These are phyloP conservation scores for Colletotrichum tofieldiae DNA, from an alignment of 2,329 filamentous ascomycete species.

Conservation along the genomic window DNA sequence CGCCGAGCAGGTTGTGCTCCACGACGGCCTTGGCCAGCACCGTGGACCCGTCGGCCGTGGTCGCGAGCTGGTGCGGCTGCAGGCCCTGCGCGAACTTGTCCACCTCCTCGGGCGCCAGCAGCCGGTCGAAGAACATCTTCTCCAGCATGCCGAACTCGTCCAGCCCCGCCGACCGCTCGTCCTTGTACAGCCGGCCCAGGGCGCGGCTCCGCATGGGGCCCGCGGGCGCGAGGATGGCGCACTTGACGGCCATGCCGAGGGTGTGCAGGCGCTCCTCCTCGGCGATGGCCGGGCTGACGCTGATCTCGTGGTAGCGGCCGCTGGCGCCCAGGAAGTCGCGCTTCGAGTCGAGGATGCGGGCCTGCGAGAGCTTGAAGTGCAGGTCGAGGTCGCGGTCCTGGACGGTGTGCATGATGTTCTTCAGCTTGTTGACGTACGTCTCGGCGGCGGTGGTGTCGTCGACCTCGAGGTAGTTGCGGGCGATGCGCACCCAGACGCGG, in stretches of 20 bases:
- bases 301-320: slow-evolving; percentile 90
- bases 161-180: slow-evolving; percentile 84
- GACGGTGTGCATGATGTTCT: slow-evolving; percentile 89
- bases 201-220: slow-evolving; percentile 87
- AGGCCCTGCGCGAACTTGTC: slow-evolving; percentile 86
- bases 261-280: slow-evolving; percentile 90
- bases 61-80: slow-evolving; percentile 89
- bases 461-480: slow-evolving; percentile 93
- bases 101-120: slow-evolving; percentile 87
- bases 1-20: slow-evolving; percentile 94
- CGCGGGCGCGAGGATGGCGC: slow-evolving; percentile 91
- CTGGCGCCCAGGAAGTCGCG: slow-evolving; percentile 91
- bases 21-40: slow-evolving; percentile 94
- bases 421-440: slow-evolving; percentile 92
- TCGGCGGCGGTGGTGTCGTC: slow-evolving; percentile 91
- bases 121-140: slow-evolving; percentile 95
- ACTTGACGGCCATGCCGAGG: slow-evolving; percentile 89
- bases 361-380: slow-evolving; percentile 92
- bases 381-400: slow-evolving; percentile 81
- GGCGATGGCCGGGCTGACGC: slow-evolving; percentile 82
- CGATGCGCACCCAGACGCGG: slow-evolving; percentile 91
- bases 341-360: slow-evolving; percentile 92
- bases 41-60: slow-evolving; percentile 90
- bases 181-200: slow-evolving; percentile 90
- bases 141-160: slow-evolving; percentile 91